These are phyloP conservation scores for Staphylotrichum longicolle DNA, from an alignment of 495 filamentous ascomycete species.

Conservation along the genomic window DNA sequence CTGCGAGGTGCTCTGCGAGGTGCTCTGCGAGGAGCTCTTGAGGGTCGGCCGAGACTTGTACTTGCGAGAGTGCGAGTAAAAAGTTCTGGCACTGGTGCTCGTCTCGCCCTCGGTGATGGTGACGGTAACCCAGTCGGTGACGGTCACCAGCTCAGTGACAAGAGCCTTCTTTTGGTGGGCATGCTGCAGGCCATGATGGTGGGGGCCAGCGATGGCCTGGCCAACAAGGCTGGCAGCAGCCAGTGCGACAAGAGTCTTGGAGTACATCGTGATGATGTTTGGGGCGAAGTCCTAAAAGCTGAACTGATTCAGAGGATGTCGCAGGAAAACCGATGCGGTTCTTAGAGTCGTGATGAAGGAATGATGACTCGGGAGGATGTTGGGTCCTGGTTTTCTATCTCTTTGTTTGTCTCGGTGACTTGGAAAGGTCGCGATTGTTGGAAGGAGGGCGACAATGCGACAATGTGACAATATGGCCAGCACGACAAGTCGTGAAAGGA, in stretches of 20 bases:
- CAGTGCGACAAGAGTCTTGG: slow-evolving; percentile 32
- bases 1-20: not conserved
- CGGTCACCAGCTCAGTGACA: slow-evolving; percentile 33
- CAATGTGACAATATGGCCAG: slow-evolving; percentile 23
- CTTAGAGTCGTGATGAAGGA: slow-evolving; percentile 1
- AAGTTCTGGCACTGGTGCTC: slow-evolving; percentile 15
- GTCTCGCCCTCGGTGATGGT: slow-evolving; percentile 24
- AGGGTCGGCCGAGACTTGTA: slow-evolving; percentile 9
- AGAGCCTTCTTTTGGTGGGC: slow-evolving; percentile 32
- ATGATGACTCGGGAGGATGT: slow-evolving; percentile 14
- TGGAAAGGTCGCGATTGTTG: slow-evolving; percentile 7
- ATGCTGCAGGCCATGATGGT: slow-evolving; percentile 28
- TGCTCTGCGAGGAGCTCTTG: not conserved
- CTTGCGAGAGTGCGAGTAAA: slow-evolving; percentile 22
- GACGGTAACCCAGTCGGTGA: slow-evolving; percentile 38
- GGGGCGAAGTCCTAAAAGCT: not conserved
- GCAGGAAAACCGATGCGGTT: slow-evolving; percentile 4
- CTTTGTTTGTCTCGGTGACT: slow-evolving; percentile 4
- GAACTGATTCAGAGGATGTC: not conserved
- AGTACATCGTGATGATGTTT: slow-evolving; percentile 27
- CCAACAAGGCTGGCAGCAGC: slow-evolving; percentile 31
- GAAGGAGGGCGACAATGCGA: slow-evolving; percentile 16
- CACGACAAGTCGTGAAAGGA: slow-evolving; percentile 34
- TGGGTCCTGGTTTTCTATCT: not conserved
- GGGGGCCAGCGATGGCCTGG: slow-evolving; percentile 29